Percentiles rank a stretch among this genome's conserved stretches.
Conservation (phyloP, 768 basidiomycete genomes). For the Suillus spraguei region DNA sequence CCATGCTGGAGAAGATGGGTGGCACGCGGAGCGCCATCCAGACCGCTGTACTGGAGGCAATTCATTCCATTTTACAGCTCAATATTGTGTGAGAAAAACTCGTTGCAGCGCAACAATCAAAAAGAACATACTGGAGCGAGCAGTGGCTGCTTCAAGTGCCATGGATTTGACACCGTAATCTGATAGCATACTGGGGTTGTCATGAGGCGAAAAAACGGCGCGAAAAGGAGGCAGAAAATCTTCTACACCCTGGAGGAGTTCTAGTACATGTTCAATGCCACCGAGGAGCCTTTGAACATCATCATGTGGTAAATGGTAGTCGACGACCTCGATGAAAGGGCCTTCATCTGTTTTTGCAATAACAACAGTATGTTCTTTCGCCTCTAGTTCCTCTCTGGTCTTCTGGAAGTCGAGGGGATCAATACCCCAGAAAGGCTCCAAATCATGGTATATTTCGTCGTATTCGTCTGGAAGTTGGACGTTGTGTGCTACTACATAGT, state of each 20-base stretch:
- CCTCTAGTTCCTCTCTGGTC: constrained; percentile 27
- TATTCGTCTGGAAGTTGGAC: constrained; percentile 49
- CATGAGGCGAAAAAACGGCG: constrained; percentile 31
- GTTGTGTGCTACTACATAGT: constrained; percentile 39
- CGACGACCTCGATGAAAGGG: constrained; percentile 19
- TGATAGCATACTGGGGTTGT: constrained; percentile 31
- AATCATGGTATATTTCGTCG: constrained; percentile 43
- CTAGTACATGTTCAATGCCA: constrained; percentile 19
- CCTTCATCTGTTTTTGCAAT: constrained; percentile 23
- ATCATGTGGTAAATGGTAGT: constrained; percentile 14
- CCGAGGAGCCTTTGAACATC: constrained; percentile 5
- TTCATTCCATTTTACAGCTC: constrained; percentile 31
- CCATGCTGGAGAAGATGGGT: constrained; percentile 27
- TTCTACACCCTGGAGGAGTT: constrained; percentile 30
- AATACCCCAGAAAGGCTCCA: constrained; percentile 41
- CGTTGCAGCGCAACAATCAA: not conserved
- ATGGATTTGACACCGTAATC: constrained; percentile 26
- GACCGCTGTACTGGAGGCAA: constrained; percentile 35
- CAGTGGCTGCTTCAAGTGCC: constrained; percentile 29
- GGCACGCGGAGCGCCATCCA: constrained; percentile 28
- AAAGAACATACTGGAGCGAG: constrained; percentile 27
- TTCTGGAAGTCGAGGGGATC: constrained; percentile 28
- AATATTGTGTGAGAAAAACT: not conserved
- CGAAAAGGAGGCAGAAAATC: constrained; percentile 34
- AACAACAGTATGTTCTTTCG: constrained; percentile 16